These are phyloP conservation scores for Mucor lusitanicus DNA, from an alignment of 371 early-diverging fungal genomes.

Conservation along the genomic window DNA sequence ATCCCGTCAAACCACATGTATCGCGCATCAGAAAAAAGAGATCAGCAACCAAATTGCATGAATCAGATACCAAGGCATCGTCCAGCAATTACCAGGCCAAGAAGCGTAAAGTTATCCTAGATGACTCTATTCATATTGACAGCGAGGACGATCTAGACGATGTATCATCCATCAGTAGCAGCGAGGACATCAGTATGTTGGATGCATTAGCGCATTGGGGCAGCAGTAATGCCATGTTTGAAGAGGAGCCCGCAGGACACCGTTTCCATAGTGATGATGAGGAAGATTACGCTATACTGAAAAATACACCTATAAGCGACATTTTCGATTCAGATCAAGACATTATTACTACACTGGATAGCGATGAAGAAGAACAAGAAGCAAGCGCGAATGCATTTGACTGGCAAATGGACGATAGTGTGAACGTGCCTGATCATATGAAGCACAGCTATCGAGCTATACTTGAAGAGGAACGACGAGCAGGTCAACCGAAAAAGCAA, in stretches of 20 bases:
- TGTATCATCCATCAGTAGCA: constrained; percentile 21
- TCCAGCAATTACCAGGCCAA: neutral
- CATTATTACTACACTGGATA: neutral
- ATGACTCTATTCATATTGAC: constrained; percentile 15
- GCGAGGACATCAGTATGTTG: constrained; percentile 18
- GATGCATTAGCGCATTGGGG: constrained; percentile 17
- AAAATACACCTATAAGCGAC: neutral
- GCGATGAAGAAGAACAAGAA: constrained; percentile 7
- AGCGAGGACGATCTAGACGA: constrained; percentile 14
- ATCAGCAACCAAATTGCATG: neutral
- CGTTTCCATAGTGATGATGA: neutral
- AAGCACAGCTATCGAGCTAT: constrained; percentile 7
- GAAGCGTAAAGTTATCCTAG: constrained; percentile 9
- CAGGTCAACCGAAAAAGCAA: neutral
- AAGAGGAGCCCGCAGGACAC: neutral
- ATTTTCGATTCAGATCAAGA: constrained; percentile 9
- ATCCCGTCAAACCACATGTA: neutral
- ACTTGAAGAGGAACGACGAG: constrained; percentile 2
- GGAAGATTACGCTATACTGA: neutral
- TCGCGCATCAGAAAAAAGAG: neutral
- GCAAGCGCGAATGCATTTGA: neutral
- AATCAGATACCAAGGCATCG: neutral
- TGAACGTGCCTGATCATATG: constrained; percentile 7
- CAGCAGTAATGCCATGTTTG: neutral
- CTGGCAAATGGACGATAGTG: neutral